Evolutionary conservation across 2,329 filamentous ascomycete genomes (phyloP).

Genomic region (Huntiella moniliformis): DNA sequence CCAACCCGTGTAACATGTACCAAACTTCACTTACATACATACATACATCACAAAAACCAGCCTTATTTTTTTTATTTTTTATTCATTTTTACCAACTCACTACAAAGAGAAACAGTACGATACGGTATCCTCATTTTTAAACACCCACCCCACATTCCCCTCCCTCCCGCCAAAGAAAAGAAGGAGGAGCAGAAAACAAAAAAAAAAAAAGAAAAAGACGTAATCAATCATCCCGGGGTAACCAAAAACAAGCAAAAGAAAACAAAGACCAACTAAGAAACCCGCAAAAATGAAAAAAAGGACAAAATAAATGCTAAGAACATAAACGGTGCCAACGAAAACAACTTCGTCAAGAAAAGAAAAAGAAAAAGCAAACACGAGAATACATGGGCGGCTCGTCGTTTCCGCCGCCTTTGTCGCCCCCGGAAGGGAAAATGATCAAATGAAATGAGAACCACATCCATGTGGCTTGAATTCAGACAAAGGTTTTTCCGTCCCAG

Average conservation of each 20-base stretch:
- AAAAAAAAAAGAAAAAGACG: conserved; percentile 3
- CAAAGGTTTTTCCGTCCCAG: too few relatives aligned
- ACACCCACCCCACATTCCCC: neutral
- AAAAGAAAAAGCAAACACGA: conserved; percentile 4
- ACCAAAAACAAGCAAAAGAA: too few relatives aligned
- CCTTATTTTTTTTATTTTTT: conserved; percentile 1
- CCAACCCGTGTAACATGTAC: too few relatives aligned
- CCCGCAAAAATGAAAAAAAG: conserved; percentile 10
- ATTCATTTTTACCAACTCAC: neutral
- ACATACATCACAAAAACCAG: too few relatives aligned
- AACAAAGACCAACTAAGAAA: too few relatives aligned
- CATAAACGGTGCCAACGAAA: neutral
- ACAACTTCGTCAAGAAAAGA: neutral
- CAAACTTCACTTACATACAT: too few relatives aligned
- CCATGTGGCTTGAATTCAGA: too few relatives aligned
- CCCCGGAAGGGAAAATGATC: neutral
- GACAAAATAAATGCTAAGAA: neutral
- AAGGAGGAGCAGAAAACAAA: conserved; percentile 14
- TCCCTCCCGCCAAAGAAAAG: conserved; percentile 12
- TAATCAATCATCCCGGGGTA: too few relatives aligned
- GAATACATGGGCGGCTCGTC: neutral
- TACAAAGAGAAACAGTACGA: neutral
- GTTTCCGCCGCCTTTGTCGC: neutral
- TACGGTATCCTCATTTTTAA: neutral
- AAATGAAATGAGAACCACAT: conserved; percentile 1